Evolutionary conservation across 2,329 filamentous ascomycete species (phyloP).

Genomic region (Cercospora sojina): DNA sequence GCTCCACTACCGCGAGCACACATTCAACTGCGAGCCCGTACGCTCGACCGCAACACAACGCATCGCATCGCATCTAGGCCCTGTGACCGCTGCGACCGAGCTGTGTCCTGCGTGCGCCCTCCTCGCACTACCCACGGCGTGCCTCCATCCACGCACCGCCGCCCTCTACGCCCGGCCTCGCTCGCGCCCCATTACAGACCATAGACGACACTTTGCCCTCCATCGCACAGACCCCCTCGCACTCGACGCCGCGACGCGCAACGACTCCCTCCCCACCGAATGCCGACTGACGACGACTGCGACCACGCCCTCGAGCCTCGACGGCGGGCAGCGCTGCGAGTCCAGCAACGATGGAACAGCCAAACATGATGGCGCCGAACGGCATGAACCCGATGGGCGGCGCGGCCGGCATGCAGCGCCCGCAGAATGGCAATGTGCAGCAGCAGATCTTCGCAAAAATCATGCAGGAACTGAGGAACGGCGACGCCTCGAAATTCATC

Average conservation of each 20-base stretch:
- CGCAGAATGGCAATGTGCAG: conserved; percentile 29
- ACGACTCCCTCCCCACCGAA: conserved; percentile 4
- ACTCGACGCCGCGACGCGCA: conserved; percentile 3
- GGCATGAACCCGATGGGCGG: conserved; percentile 21
- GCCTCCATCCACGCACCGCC: background rate
- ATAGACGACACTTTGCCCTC: background rate
- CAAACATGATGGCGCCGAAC: conserved; percentile 25
- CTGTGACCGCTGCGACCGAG: background rate
- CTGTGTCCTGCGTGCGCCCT: background rate
- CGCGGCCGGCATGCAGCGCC: conserved; percentile 33
- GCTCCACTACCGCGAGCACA: background rate
- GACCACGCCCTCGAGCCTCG: conserved; percentile 2
- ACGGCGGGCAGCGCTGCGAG: background rate
- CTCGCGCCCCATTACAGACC: background rate
- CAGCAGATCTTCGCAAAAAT: conserved; percentile 34
- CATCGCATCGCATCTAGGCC: too few species aligned
- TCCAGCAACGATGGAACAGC: conserved; percentile 17
- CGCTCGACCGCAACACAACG: background rate
- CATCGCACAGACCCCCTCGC: background rate
- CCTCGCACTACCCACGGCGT: background rate
- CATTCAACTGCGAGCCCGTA: background rate
- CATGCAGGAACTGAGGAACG: conserved; percentile 29
- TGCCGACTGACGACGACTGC: conserved; percentile 6
- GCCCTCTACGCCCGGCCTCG: background rate
- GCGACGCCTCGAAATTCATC: conserved; percentile 21